Evolutionary conservation across 495 filamentous ascomycete species (phyloP), one percentile per base, ranked within the genome.

Genomic region (Trichocladium uniseriatum): DNA sequence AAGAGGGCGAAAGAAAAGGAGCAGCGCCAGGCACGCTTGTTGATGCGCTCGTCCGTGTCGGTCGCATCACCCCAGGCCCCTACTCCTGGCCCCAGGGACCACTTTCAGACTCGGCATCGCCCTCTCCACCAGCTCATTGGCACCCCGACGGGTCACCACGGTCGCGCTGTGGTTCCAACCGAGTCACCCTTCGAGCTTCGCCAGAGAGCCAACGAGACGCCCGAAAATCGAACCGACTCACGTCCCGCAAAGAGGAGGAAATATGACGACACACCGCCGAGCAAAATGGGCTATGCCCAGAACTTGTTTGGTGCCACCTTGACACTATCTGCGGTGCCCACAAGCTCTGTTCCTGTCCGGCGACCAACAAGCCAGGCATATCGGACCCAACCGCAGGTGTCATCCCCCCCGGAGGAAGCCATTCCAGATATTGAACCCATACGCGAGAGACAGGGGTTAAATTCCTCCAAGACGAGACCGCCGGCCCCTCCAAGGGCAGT

Each of bases 1-100:
- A 90, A 83, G 60, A 79, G 74, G 39, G 69, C 67, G 15, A 71
- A 75, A 42, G 73, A 76, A 39, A 71, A 60, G 29, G 71, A 74
- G 38, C 63, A 71, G 41, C 67, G 72, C 19, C 65, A 65, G 35
- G 61, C 62, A 0, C 55, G 63, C 6, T 56, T 63, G 21, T 59
- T 62, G 9, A 49, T 66, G 13, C 59, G 67, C 36, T 61, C 60
- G 20, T 35, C 51, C 5, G 48, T 38, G 20, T 7, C 49, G 16
- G 48, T 57, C 21, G 38, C 49, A 16, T 48, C 49, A 16, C 37
- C 51, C 3, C 48, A 43, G 10, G 34, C 58, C 5, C 56, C 50
- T 21, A 13, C 32, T 20, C n/a, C 43, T 18, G 22, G 22, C 32
- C 29, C 43, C 22, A 40, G 43, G 20, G 60, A 64, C 36, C 54